Conservation (phyloP, 2,329 filamentous ascomycete genomes). For the Neopestalotiopsis sp. region DNA sequence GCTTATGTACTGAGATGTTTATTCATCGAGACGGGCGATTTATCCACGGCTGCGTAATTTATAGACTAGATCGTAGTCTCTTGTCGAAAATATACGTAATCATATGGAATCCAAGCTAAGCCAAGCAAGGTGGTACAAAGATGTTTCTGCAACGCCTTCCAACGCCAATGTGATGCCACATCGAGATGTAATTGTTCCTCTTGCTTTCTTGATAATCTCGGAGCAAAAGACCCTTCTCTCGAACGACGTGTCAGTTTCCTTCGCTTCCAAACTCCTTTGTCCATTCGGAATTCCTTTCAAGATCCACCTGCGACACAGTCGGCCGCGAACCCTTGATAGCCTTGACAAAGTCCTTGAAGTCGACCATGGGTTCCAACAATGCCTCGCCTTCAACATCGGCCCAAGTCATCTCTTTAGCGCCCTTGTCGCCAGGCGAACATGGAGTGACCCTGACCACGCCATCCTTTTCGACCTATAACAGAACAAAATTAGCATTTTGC, state of each 20-base stretch:
- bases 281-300: conserved; percentile 87
- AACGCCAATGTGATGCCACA: conserved; percentile 18
- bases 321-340: conserved; percentile 88
- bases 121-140: not conserved
- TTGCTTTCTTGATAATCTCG: not conserved
- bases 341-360: conserved; percentile 91
- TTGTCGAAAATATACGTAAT: not conserved
- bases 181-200: conserved; percentile 67
- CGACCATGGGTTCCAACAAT: conserved; percentile 84
- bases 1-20: too few species aligned
- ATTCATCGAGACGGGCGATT: too few species aligned
- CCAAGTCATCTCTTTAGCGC: conserved; percentile 93
- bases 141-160: conserved; percentile 8
- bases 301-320: conserved; percentile 87
- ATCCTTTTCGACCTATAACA: conserved; percentile 70
- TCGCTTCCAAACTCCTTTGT: conserved; percentile 96
- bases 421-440: conserved; percentile 88
- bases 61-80: not conserved
- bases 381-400: conserved; percentile 84
- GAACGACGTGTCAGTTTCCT: conserved; percentile 57
- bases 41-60: too few species aligned
- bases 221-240: not conserved
- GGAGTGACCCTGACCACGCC: conserved; percentile 76
- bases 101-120: not conserved
- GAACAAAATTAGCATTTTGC: not conserved